phyloP scores from a whole-genome alignment of 106 monocot species.

The Phalaenopsis equestris region DNA sequence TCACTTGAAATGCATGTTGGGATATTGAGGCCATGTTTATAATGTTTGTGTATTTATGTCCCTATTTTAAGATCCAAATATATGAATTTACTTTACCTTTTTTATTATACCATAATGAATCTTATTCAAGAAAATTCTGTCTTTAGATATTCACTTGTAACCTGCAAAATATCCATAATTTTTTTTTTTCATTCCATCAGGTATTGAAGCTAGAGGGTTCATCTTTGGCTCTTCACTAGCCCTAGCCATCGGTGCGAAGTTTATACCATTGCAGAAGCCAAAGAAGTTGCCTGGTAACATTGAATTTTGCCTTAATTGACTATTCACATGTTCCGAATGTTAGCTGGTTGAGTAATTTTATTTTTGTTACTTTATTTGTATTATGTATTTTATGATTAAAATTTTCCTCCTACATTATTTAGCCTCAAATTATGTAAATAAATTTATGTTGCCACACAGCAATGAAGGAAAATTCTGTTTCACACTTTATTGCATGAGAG shows the following conservation, averaged over 20 bases:
- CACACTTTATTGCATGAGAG: not conserved
- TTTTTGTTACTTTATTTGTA: not conserved
- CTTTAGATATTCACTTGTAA: not conserved
- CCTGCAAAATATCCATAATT: not conserved
- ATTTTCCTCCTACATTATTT: not conserved
- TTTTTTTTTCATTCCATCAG: slow-evolving; percentile 20
- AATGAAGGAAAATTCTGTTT: not conserved
- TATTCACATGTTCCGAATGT: not conserved
- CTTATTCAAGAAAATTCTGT: not conserved
- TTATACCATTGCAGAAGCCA: slow-evolving; percentile 74
- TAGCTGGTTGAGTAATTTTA: not conserved
- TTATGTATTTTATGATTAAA: not conserved
- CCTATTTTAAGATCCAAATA: not conserved
- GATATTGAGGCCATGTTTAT: not conserved
- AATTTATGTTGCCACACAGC: not conserved
- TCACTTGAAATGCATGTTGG: not conserved
- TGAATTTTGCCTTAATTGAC: not conserved
- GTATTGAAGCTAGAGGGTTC: slow-evolving; percentile 91
- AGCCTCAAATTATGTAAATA: not conserved
- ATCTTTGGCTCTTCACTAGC: slow-evolving; percentile 83
- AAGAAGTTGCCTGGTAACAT: slow-evolving; percentile 67
- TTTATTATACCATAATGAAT: not conserved
- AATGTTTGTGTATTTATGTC: not conserved
- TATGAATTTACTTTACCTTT: not conserved
- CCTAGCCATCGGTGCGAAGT: slow-evolving; percentile 75